Base-by-base conservation (phyloP, 208 protist genomes). In the Wallacemonas sp. region DNA sequence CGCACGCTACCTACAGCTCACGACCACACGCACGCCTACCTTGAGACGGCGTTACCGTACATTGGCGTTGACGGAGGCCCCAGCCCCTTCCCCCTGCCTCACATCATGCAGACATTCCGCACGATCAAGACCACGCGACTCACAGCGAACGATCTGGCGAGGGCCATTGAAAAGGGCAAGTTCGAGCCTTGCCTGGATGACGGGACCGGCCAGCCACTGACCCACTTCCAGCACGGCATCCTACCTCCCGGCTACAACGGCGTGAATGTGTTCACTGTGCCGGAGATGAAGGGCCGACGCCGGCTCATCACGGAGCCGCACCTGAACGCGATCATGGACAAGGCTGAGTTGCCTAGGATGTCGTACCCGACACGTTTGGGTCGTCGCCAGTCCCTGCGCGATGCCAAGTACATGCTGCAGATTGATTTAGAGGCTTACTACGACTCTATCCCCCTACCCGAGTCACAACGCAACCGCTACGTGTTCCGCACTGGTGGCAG, bases 341-440 rank as follows among this genome's bases (percentile, higher is more conserved):
- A 71, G 63, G 41, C 63, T 19, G 61, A 68, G 45, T 21, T 79
- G 52, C 73, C 73, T 13, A 6, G 22, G 10, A 21, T 68, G 45
- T 26, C 36, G 12, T 62, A 62, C 54, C 57, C 57, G 13, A 48
- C 39, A 19, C 46, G 73, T 4, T 38, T 74, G n/a, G 24, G 29
- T 1, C 34, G 67, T 6, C 42, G 73, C 2, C 73, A 74, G 62
- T 22, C 36, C 17, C 48, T 70, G 29, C 22, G 48, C 8, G 9
- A 34, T 1, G 48, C 52, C 1, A 32, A 55, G 15, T 66, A 79
- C 62, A 68, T 74, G 52, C n/a, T 68, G 32, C 63, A 79, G 50
- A 50, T 71, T 5, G 63, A 79, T 36, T 79, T 79, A 34, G 73
- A 79, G 57, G 69, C 70, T 1, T 73, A 69, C 41, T 81, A 77